Conservation (phyloP, 768 basidiomycete species). For the Suillus decipiens region DNA sequence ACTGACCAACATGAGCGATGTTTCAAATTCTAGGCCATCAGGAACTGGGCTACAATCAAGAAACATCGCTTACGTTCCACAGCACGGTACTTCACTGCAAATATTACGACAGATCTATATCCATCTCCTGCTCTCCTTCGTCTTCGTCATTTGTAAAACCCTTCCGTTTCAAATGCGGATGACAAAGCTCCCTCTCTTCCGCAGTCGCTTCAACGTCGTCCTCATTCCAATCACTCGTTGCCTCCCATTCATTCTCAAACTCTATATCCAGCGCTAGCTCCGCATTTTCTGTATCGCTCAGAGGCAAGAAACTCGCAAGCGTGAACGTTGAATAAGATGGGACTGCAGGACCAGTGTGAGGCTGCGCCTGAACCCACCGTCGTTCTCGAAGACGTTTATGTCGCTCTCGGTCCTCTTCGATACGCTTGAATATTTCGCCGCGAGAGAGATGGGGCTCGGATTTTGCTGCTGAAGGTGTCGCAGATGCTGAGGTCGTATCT, state of each 20-base stretch:
- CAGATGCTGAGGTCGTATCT: constrained; percentile 17
- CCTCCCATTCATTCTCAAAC: constrained; percentile 90
- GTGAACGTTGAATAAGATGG: constrained; percentile 17
- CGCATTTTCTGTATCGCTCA: constrained; percentile 44
- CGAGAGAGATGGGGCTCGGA: constrained; percentile 46
- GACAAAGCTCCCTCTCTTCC: constrained; percentile 75
- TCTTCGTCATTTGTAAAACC: constrained; percentile 35
- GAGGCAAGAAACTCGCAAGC: constrained; percentile 26
- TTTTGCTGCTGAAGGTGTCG: constrained; percentile 25
- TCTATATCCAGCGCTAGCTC: constrained; percentile 75
- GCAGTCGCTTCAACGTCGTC: constrained; percentile 76
- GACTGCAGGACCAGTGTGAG: constrained; percentile 36
- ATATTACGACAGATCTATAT: constrained; percentile 31
- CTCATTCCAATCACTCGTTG: constrained; percentile 89
- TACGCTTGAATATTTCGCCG: constrained; percentile 78
- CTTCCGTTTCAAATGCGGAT: constrained; percentile 39
- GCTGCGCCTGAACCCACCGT: constrained; percentile 85
- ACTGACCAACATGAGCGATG: background rate
- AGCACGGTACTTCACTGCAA: background rate
- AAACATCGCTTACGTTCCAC: background rate
- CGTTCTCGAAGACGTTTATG: constrained; percentile 90
- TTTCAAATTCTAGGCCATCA: background rate
- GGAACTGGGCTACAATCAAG: background rate
- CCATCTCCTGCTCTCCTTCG: constrained; percentile 42
- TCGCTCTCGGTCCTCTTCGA: constrained; percentile 90